These are phyloP conservation scores for Penicillium sp. DNA, from an alignment of 2,329 filamentous ascomycete species.

Conservation along the genomic window DNA sequence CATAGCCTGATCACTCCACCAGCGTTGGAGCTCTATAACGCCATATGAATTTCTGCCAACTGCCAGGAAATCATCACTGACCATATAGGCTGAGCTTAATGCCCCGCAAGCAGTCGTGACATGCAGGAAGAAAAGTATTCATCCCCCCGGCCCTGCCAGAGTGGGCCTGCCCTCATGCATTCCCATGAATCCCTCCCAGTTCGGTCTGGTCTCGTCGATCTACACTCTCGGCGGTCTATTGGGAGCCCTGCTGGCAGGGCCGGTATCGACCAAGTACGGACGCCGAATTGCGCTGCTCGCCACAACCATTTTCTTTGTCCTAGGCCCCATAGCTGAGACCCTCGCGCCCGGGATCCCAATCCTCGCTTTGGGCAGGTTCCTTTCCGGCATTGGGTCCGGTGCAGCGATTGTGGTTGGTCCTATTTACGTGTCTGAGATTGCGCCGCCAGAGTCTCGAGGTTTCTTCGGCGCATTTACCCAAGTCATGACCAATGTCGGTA, in stretches of 20 bases:
- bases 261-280: conserved; percentile 77
- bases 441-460: conserved; percentile 74
- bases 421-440: conserved; percentile 91
- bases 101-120: conserved; percentile 93
- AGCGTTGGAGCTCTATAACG: neutral
- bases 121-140: conserved; percentile 69
- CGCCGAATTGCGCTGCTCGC: conserved; percentile 76
- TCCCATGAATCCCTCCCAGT: conserved; percentile 79
- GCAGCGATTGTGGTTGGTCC: conserved; percentile 91
- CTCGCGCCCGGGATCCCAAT: conserved; percentile 70
- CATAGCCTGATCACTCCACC: conserved; percentile 7
- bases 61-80: neutral
- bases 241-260: conserved; percentile 80
- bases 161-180: conserved; percentile 72
- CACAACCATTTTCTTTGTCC: conserved; percentile 76
- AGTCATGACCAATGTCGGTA: conserved; percentile 90
- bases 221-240: conserved; percentile 88
- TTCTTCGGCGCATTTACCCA: conserved; percentile 85
- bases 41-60: neutral
- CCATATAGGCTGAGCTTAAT: conserved; percentile 82
- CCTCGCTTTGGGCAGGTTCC: conserved; percentile 74
- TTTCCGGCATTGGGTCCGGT: conserved; percentile 84
- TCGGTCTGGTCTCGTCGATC: conserved; percentile 85
- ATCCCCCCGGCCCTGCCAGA: conserved; percentile 26
- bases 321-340: conserved; percentile 78